Conservation (phyloP, 352 stramenopile species). For the Pythium utonaiense region DNA sequence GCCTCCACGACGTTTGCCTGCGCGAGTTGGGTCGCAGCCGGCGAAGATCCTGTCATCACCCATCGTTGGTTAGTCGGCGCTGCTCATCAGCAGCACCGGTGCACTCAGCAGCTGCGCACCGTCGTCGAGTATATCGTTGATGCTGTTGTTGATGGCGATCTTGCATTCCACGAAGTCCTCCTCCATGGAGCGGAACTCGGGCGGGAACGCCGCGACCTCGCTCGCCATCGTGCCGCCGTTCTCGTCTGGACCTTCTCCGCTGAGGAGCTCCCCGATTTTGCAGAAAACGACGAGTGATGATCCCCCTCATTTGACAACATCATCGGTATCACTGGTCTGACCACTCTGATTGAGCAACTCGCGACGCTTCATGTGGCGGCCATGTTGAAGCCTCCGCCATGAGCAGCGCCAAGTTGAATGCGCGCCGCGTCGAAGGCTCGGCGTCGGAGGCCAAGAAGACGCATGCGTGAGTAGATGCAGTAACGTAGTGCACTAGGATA, state of each 20-base stretch:
- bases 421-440: neutral
- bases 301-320: neutral
- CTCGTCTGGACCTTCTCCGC: neutral
- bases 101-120: conserved; percentile 15
- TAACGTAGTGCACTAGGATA: neutral
- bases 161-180: conserved; percentile 82
- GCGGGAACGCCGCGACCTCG: conserved; percentile 34
- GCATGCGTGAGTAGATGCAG: neutral
- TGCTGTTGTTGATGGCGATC: conserved; percentile 77
- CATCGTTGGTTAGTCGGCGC: too few relatives aligned
- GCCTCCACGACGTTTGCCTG: conserved; percentile 67
- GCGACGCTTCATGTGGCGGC: neutral
- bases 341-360: neutral
- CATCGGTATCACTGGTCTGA: neutral
- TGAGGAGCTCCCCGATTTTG: neutral
- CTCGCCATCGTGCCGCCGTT: conserved; percentile 19
- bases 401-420: neutral
- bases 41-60: conserved; percentile 31
- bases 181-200: conserved; percentile 65
- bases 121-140: conserved; percentile 60
- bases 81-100: too few relatives aligned
- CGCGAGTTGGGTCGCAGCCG: conserved; percentile 45
- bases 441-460: neutral
- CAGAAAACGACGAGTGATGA: conserved; percentile 4
- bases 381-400: neutral